phyloP scores from a whole-genome alignment of 148 eudicot genomes.

The Rhododendron kiyosumense region DNA sequence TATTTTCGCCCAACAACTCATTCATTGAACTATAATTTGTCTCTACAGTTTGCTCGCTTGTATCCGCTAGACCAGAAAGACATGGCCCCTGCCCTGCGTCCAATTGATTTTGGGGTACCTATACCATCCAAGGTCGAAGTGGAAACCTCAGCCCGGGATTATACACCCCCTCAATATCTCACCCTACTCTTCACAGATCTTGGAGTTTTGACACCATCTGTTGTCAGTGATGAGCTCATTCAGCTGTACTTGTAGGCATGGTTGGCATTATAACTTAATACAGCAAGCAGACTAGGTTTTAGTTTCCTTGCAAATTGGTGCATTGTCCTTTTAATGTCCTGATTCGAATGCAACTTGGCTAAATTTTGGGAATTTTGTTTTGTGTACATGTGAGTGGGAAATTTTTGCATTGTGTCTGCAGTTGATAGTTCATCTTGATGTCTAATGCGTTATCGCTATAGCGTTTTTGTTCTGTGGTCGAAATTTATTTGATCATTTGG shows the following conservation, averaged over 20 bases:
- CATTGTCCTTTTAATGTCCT: background rate
- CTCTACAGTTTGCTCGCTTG: slow-evolving; percentile 87
- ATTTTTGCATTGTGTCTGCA: background rate
- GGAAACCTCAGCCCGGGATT: slow-evolving; percentile 92
- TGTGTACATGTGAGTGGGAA: background rate
- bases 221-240: slow-evolving; percentile 93
- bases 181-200: slow-evolving; percentile 90
- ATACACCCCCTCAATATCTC: slow-evolving; percentile 93
- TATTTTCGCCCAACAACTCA: background rate
- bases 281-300: background rate
- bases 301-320: background rate
- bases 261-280: background rate
- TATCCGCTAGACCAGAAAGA: slow-evolving; percentile 97
- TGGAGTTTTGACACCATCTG: slow-evolving; percentile 90
- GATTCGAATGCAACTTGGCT: background rate
- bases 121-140: slow-evolving; percentile 93
- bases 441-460: background rate
- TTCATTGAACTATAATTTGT: background rate
- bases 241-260: slow-evolving; percentile 66
- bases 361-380: slow-evolving; percentile 7
- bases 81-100: slow-evolving; percentile 93
- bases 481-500: background rate
- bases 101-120: slow-evolving; percentile 94
- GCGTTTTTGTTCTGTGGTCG: background rate
- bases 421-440: background rate